Conservation (phyloP, 148 eudicot species). For the Pharnaceum exiguum region DNA sequence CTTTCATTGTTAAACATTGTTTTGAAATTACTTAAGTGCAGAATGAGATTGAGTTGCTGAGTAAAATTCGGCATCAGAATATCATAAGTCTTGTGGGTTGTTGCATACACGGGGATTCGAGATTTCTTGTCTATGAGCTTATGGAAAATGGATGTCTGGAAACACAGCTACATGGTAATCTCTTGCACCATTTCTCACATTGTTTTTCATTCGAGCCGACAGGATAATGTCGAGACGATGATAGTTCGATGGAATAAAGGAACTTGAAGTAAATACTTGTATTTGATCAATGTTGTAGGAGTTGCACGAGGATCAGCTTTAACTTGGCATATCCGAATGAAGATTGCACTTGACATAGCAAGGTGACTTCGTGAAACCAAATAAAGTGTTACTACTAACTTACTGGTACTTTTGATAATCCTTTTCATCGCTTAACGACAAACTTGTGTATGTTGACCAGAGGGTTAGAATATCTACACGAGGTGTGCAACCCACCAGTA, state of each 20-base stretch:
- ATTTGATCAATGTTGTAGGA: conserved; percentile 33
- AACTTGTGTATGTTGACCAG: conserved; percentile 37
- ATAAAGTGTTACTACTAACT: not conserved
- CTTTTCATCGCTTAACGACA: conserved; percentile 1
- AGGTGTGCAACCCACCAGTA: conserved; percentile 67
- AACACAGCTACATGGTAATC: conserved; percentile 56
- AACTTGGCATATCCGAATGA: conserved; percentile 59
- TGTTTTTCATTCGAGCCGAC: not conserved
- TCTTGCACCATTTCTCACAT: not conserved
- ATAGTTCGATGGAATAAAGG: not conserved
- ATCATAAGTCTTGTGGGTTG: conserved; percentile 53
- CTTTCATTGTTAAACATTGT: conserved; percentile 1
- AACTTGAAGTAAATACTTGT: not conserved
- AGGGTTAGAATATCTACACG: conserved; percentile 76
- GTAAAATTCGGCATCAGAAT: conserved; percentile 58
- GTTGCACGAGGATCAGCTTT: conserved; percentile 54
- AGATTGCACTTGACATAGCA: conserved; percentile 65
- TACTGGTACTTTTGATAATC: not conserved
- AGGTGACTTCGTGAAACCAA: conserved; percentile 32
- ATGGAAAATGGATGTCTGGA: conserved; percentile 66
- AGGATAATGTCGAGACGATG: not conserved
- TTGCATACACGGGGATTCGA: conserved; percentile 49
- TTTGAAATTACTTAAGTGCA: conserved; percentile 22
- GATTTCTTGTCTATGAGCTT: conserved; percentile 51
- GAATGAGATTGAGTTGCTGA: conserved; percentile 56